A percentile compares a stretch with the other conserved stretches of the same genome.
These are phyloP conservation scores for Blastobotrys buckinghamii DNA, from an alignment of 1,139 yeast genomes.

Conservation along the genomic window DNA sequence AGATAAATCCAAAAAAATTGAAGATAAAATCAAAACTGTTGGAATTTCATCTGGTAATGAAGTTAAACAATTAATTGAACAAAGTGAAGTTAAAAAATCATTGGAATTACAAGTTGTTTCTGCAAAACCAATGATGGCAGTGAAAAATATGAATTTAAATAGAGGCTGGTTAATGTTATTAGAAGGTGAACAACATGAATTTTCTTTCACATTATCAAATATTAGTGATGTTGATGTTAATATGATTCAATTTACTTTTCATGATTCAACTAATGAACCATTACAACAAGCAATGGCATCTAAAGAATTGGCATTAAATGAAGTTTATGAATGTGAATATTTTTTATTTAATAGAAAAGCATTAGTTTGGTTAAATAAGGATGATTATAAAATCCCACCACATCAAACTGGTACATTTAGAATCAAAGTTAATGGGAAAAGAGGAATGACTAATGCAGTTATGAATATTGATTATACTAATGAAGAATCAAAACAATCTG, in stretches of 20 bases:
- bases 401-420: constrained; percentile 37
- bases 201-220: constrained; percentile 52
- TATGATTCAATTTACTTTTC: constrained; percentile 48
- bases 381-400: constrained; percentile 21
- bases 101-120: constrained; percentile 43
- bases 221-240: constrained; percentile 52
- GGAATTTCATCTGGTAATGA: constrained; percentile 25
- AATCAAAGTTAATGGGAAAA: constrained; percentile 62
- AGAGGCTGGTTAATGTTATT: constrained; percentile 72
- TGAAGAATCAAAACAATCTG: constrained; percentile 8
- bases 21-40: constrained; percentile 27
- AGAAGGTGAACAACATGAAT: constrained; percentile 62
- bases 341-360: constrained; percentile 55
- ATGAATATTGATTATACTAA: constrained; percentile 62
- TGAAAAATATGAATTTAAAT: constrained; percentile 49
- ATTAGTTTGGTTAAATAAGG: constrained; percentile 33
- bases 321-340: constrained; percentile 72
- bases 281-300: constrained; percentile 43
- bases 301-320: constrained; percentile 49
- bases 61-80: constrained; percentile 5
- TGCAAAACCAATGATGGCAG: constrained; percentile 59
- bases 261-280: constrained; percentile 71
- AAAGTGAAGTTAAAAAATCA: constrained; percentile 9
- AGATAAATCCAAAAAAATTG: constrained; percentile 20
- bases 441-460: constrained; percentile 64